A percentile compares a stretch with the other conserved stretches of the same genome.
phyloP scores from a whole-genome alignment of 805 yeast genomes.

The Pichia gijzeniarum region DNA sequence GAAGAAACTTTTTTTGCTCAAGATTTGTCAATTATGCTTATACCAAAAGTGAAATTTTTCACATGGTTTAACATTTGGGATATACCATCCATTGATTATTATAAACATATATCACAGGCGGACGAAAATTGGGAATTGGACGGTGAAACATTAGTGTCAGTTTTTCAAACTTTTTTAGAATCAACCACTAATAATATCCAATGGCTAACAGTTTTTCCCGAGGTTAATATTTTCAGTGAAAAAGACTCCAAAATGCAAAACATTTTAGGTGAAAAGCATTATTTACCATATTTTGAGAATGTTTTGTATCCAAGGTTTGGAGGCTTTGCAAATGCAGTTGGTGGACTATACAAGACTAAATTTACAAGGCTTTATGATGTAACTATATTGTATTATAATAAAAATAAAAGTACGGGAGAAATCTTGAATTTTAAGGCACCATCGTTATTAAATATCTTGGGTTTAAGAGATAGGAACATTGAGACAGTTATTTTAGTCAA shows the following conservation, averaged over 20 bases:
- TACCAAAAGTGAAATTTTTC: constrained; percentile 50
- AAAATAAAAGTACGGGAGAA: constrained; percentile 9
- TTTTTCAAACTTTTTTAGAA: constrained; percentile 32
- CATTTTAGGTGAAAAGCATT: constrained; percentile 47
- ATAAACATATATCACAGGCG: constrained; percentile 42
- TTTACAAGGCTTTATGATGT: constrained; percentile 49
- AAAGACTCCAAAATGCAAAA: constrained; percentile 45
- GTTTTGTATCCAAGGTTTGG: constrained; percentile 75
- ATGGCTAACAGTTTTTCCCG: constrained; percentile 79
- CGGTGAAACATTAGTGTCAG: constrained; percentile 24
- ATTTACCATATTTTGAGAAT: constrained; percentile 52
- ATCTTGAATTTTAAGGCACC: constrained; percentile 29
- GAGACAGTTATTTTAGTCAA: constrained; percentile 35
- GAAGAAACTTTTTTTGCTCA: constrained; percentile 20
- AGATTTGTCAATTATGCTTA: constrained; percentile 23
- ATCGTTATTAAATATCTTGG: constrained; percentile 32
- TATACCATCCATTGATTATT: constrained; percentile 47
- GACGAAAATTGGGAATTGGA: constrained; percentile 71
- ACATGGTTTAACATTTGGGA: constrained; percentile 65
- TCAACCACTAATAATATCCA: constrained; percentile 30
- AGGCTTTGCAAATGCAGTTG: constrained; percentile 45
- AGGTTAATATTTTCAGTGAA: constrained; percentile 63
- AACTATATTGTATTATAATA: constrained; percentile 40
- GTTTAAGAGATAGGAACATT: constrained; percentile 27
- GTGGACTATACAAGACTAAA: constrained; percentile 33